These are phyloP conservation scores for Lentinula edodes DNA, from an alignment of 768 basidiomycete genomes.

Conservation along the genomic window DNA sequence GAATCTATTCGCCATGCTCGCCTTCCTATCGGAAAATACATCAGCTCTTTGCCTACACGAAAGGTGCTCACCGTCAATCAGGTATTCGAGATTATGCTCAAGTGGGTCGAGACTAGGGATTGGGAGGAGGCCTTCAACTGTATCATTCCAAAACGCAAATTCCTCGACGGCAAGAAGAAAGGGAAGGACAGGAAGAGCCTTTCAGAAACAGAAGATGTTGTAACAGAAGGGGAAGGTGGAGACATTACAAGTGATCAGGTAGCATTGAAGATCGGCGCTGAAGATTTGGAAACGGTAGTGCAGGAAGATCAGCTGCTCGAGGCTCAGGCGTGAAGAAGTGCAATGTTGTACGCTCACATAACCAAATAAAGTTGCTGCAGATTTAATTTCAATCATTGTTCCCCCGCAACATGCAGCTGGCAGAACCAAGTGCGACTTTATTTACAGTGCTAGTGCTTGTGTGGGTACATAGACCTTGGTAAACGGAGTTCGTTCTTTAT, in stretches of 20 bases:
- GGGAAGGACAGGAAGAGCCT: conserved; percentile 10
- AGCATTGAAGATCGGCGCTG: conserved; percentile 10
- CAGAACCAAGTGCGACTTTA: too few species aligned
- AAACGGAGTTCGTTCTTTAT: too few species aligned
- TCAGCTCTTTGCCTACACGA: conserved; percentile 78
- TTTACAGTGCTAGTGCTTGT: too few species aligned
- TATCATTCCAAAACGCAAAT: conserved; percentile 93
- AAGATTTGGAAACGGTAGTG: not conserved
- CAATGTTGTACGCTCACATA: too few species aligned
- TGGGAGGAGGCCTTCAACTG: conserved; percentile 85
- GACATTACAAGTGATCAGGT: conserved; percentile 8
- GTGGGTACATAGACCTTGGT: too few species aligned
- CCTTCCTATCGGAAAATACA: conserved; percentile 90
- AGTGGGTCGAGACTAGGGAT: conserved; percentile 79
- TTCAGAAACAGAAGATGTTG: not conserved
- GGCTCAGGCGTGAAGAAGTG: not conserved
- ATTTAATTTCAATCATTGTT: too few species aligned
- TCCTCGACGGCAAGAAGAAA: conserved; percentile 41
- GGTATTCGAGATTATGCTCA: conserved; percentile 86
- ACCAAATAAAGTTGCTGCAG: too few species aligned
- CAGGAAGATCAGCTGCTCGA: not conserved
- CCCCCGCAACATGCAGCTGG: too few species aligned
- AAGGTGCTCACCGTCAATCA: conserved; percentile 98
- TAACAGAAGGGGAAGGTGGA: conserved; percentile 5
- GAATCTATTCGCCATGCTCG: conserved; percentile 79